A percentile compares a stretch with the other conserved stretches of the same genome.
Evolutionary conservation across 2,329 filamentous ascomycete species (phyloP).

Genomic region (Pseudofabraea citricarpa): DNA sequence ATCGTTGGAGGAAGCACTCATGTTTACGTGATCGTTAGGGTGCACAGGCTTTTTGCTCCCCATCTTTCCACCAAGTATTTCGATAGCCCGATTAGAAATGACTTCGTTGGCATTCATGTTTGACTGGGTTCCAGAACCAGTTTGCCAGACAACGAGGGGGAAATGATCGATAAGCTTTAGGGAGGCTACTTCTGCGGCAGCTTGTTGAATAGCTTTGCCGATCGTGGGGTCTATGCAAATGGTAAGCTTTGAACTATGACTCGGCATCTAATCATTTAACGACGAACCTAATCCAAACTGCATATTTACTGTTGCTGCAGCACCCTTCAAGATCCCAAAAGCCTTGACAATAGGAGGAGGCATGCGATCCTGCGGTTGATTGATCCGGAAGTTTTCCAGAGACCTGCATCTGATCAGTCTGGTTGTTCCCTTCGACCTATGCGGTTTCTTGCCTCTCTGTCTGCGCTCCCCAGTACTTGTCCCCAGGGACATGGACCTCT

Average conservation of each 20-base stretch:
- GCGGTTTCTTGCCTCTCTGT: slow-evolving; percentile 61
- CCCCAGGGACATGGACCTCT: slow-evolving; percentile 83
- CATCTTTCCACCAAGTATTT: slow-evolving; percentile 91
- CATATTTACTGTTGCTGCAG: slow-evolving; percentile 94
- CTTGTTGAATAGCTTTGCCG: slow-evolving; percentile 89
- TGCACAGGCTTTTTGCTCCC: slow-evolving; percentile 98
- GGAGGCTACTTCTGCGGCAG: slow-evolving; percentile 86
- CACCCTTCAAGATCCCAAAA: slow-evolving; percentile 96
- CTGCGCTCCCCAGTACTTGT: slow-evolving; percentile 99
- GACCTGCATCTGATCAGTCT: slow-evolving; percentile 46
- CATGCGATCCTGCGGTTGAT: slow-evolving; percentile 98
- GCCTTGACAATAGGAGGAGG: slow-evolving; percentile 86
- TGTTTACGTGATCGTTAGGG: slow-evolving; percentile 99
- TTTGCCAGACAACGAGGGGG: slow-evolving; percentile 98
- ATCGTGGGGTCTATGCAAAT: slow-evolving; percentile 69
- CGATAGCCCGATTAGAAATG: slow-evolving; percentile 98
- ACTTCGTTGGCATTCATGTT: slow-evolving; percentile 99
- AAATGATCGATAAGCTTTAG: slow-evolving; percentile 96
- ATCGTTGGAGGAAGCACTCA: slow-evolving; percentile 97
- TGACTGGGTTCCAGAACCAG: slow-evolving; percentile 95
- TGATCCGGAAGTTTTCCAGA: slow-evolving; percentile 97
- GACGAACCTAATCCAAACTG: slow-evolving; percentile 76
- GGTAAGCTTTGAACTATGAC: no score
- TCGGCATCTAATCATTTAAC: slow-evolving; percentile 5
- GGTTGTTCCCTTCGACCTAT: no score